phyloP scores from a whole-genome alignment of 352 stramenopile species.

The Phytophthora brassicae region DNA sequence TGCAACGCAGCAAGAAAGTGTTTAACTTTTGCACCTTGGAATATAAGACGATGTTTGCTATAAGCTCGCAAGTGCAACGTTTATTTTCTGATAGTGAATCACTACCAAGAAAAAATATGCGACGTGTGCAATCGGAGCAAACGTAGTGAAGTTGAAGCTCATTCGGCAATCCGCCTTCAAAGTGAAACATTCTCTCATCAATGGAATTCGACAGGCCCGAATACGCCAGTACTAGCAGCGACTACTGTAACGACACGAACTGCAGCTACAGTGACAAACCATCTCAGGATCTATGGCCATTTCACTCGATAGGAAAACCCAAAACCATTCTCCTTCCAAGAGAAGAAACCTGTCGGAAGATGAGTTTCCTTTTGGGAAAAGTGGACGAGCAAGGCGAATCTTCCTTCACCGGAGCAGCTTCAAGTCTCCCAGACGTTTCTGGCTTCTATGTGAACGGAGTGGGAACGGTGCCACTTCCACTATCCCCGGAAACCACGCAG shows the following conservation, averaged over 20 bases:
- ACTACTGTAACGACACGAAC: not conserved
- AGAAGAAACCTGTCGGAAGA: constrained; percentile 1
- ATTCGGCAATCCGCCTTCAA: not conserved
- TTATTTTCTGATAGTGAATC: constrained; percentile 1
- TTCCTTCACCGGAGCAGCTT: not conserved
- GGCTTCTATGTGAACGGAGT: constrained; percentile 1
- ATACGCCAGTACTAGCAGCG: not conserved
- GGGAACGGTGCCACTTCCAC: not conserved
- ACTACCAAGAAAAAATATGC: constrained; percentile 11
- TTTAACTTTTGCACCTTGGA: too few relatives aligned
- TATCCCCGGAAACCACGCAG: not conserved
- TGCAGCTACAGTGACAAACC: not conserved
- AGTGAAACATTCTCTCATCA: not conserved
- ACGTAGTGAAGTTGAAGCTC: constrained; percentile 1
- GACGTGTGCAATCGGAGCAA: not conserved
- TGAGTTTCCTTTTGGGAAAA: constrained; percentile 11
- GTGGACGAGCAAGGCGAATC: not conserved
- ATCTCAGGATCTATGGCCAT: not conserved
- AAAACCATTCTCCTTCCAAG: not conserved
- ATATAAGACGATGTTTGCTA: too few relatives aligned
- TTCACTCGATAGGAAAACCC: not conserved
- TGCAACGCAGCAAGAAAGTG: too few relatives aligned
- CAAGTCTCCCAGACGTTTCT: constrained; percentile 1
- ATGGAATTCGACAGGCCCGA: not conserved
- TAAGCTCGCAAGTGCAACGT: not conserved